phyloP scores from a whole-genome alignment of 345 rosid genomes.

The Punica granatum region DNA sequence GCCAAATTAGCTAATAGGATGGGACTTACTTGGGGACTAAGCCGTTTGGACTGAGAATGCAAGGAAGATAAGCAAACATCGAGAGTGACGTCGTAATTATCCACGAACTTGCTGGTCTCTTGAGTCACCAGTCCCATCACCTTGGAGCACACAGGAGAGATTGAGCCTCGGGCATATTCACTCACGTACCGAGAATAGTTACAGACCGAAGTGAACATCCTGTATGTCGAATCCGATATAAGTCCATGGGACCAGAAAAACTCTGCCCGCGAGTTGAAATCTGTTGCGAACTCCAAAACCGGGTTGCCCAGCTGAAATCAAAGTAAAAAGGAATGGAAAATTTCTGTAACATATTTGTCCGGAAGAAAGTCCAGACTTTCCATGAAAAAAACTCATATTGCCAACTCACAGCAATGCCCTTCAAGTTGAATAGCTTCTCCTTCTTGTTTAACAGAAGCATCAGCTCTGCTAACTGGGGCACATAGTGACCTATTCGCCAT shows the following conservation, averaged over 20 bases:
- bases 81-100: conserved; percentile 93
- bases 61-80: conserved; percentile 85
- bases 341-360: too few relatives aligned
- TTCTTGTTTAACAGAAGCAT: conserved; percentile 73
- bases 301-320: conserved; percentile 82
- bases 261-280: conserved; percentile 91
- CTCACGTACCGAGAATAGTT: conserved; percentile 87
- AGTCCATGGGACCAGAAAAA: conserved; percentile 98
- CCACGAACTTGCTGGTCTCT: conserved; percentile 87
- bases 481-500: conserved; percentile 62
- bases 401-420: conserved; percentile 88
- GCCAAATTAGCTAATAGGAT: background rate
- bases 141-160: conserved; percentile 69
- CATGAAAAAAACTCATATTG: background rate
- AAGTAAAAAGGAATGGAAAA: background rate
- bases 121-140: conserved; percentile 76
- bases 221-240: conserved; percentile 83
- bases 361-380: too few relatives aligned
- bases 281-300: conserved; percentile 74
- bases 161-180: conserved; percentile 70
- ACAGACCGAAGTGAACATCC: conserved; percentile 75
- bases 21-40: conserved; percentile 57
- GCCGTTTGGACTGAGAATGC: conserved; percentile 63
- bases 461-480: conserved; percentile 86
- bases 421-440: conserved; percentile 66